phyloP scores from a whole-genome alignment of 2,329 filamentous ascomycete species.

The Dactylellina haptotyla region DNA sequence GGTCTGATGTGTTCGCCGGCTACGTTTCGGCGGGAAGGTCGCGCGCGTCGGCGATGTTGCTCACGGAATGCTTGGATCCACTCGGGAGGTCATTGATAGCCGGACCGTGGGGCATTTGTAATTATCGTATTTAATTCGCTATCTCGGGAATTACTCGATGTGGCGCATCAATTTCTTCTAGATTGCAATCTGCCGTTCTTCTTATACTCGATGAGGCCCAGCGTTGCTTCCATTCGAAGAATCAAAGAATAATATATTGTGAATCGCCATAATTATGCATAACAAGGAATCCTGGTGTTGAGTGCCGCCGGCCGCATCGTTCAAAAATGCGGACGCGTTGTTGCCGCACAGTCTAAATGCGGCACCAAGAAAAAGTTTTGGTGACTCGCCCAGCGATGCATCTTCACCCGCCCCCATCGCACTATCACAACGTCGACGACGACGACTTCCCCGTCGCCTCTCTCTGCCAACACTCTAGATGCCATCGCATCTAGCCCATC shows the following conservation, averaged over 20 bases:
- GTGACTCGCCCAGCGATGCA: not conserved
- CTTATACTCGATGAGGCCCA: too few species aligned
- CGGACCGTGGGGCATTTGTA: not conserved
- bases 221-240: too few species aligned
- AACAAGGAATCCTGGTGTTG: too few species aligned
- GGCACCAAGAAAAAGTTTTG: not conserved
- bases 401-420: not conserved
- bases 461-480: slow-evolving; percentile 7
- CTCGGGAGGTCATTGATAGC: not conserved
- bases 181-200: too few species aligned
- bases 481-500: slow-evolving; percentile 13
- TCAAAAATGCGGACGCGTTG: not conserved
- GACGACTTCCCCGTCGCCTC: not conserved
- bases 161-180: too few species aligned
- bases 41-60: not conserved
- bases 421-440: not conserved
- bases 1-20: not conserved
- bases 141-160: too few species aligned
- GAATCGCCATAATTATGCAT: too few species aligned
- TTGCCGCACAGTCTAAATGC: not conserved
- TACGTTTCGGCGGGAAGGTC: not conserved
- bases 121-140: slow-evolving; percentile 1
- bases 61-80: not conserved
- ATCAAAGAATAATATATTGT: too few species aligned
- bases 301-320: not conserved